Base-by-base conservation (phyloP, 169 alveolate genomes). In the Babesia sp. region DNA sequence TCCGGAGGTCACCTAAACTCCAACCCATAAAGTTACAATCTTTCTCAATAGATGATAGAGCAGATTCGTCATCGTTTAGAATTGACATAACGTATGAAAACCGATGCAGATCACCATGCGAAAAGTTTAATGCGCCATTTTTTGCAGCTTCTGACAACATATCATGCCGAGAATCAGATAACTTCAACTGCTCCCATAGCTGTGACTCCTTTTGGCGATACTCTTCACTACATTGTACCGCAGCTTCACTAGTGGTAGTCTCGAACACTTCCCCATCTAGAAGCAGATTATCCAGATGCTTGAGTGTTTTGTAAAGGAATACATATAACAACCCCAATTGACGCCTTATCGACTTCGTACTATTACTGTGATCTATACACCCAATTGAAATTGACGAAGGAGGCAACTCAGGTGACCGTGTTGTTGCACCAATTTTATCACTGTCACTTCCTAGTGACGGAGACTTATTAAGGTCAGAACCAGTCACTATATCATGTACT, bases 21-120 rank as follows among this genome's bases (percentile, higher is more conserved):
- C 74, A 64, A 0, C 74, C 74, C 51, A 64, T 11, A 16, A 5
- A 12, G 36, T 45, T 48, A 29, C 50, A 29, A 36, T 64, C 74
- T n/a, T 45, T 64, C 22, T 44, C 28, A 4, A 64, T 45, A 11
- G 45, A 64, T 8, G 53, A 44, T 9, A 45, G 37, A 1, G 61
- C 61, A 18, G 16, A 8, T 3, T 50, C 50, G 5, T 20, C 41
- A 18, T 45, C 41, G 29, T 12, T 4, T 4, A 28, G 22, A n/a
- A 11, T 48, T 3, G 45, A 26, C 36, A 64, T 45, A 1, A 64
- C 61, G 26, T 37, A 46, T 5, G 74, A 26, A 50, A 64, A 64
- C 11, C 74, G 50, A 12, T 59, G 63, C 28, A 64, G 1, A 36
- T 64, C 74, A 29, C 74, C 74, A 22, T 64, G 74, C 29, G 74